Percentiles rank a stretch among this genome's conserved stretches.
phyloP scores from a whole-genome alignment of 2,329 filamentous ascomycete species.

The Ophiostoma perfectum region DNA sequence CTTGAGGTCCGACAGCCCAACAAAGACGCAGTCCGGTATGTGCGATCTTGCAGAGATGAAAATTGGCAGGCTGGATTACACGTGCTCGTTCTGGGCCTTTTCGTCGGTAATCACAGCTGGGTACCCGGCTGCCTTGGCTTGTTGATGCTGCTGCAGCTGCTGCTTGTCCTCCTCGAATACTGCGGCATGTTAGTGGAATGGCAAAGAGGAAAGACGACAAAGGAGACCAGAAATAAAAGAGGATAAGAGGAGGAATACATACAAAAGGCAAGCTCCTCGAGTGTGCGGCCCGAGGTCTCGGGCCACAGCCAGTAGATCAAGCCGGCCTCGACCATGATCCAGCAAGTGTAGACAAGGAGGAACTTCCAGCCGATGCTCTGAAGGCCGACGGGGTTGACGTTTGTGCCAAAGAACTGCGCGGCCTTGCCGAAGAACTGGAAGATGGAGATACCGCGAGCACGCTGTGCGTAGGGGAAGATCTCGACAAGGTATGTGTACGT shows the following conservation, averaged over 20 bases:
- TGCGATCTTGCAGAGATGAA: too few relatives aligned
- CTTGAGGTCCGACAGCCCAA: too few relatives aligned
- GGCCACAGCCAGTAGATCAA: slow-evolving; percentile 34
- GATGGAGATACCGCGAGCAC: slow-evolving; percentile 33
- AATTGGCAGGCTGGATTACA: neutral
- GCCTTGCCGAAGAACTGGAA: slow-evolving; percentile 34
- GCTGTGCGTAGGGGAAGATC: slow-evolving; percentile 32
- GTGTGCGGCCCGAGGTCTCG: slow-evolving; percentile 31
- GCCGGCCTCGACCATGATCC: slow-evolving; percentile 33
- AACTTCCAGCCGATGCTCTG: slow-evolving; percentile 32
- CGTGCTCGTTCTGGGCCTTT: neutral
- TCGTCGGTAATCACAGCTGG: neutral
- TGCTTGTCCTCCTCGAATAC: slow-evolving; percentile 19
- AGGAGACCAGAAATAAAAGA: too few relatives aligned
- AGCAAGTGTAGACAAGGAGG: slow-evolving; percentile 33
- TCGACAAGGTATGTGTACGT: slow-evolving; percentile 47
- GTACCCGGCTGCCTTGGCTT: neutral
- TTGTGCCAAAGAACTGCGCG: slow-evolving; percentile 33
- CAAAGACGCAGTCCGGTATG: too few relatives aligned
- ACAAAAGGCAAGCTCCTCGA: slow-evolving; percentile 31
- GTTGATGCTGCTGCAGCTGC: slow-evolving; percentile 16
- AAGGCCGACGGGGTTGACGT: slow-evolving; percentile 34
- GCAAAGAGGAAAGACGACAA: too few relatives aligned
- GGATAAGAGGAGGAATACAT: too few relatives aligned
- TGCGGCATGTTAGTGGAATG: too few relatives aligned